phyloP scores from a whole-genome alignment of 1,284 basidiomycete genomes.

The Puccinia coronata region DNA sequence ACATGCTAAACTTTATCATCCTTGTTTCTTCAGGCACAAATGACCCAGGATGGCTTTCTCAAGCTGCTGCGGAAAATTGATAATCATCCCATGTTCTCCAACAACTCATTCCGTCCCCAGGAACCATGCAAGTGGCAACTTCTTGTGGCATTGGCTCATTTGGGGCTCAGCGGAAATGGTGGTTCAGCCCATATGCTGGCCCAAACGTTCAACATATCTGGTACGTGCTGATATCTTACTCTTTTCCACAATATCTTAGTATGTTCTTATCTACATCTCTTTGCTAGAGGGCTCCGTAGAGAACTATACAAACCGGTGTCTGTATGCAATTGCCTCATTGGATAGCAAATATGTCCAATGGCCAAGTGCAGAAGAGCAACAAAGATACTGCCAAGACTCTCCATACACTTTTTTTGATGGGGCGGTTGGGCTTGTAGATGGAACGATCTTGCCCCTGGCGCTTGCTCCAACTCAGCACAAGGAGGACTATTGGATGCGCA shows the following conservation, averaged over 20 bases:
- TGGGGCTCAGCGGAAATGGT: conserved; percentile 22
- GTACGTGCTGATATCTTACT: background rate
- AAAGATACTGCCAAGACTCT: too few relatives aligned
- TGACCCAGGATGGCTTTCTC: background rate
- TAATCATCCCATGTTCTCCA: background rate
- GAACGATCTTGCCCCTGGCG: background rate
- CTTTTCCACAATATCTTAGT: background rate
- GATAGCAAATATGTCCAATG: background rate
- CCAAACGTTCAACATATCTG: conserved; percentile 1
- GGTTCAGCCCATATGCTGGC: background rate
- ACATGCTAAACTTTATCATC: background rate
- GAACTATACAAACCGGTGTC: conserved; percentile 10
- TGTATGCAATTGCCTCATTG: background rate
- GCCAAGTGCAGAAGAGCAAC: background rate
- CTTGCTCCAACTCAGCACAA: background rate
- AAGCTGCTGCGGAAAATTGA: background rate
- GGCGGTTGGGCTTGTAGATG: conserved; percentile 25
- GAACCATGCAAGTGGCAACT: conserved; percentile 2
- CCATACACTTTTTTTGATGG: background rate
- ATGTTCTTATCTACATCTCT: background rate
- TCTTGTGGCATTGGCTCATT: background rate
- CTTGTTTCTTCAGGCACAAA: background rate
- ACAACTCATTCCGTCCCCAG: background rate
- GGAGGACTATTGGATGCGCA: conserved; percentile 20
- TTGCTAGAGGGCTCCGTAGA: background rate